Base-by-base conservation (phyloP, 495 filamentous ascomycete species). In the Venustampulla echinocandica region DNA sequence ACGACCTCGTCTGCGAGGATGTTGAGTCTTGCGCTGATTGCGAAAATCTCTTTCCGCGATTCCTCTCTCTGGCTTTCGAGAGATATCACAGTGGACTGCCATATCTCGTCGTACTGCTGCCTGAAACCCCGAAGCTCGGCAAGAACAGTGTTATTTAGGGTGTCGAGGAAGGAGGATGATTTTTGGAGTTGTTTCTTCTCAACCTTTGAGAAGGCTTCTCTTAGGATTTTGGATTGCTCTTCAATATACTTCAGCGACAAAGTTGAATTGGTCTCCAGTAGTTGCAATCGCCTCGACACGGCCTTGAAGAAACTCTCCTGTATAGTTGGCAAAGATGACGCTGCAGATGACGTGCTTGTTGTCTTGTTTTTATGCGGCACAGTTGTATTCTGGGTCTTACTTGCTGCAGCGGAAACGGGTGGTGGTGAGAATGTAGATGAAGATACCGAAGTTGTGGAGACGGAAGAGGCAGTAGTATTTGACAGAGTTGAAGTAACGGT, bases 221-320 rank as follows among this genome's bases (percentile, higher is more conserved):
- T 85, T 2, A 98, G 74, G 43, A 95, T 86, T 34, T 79, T 80
- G 13, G 92, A 97, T 59, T 98, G 92, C 41, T 92, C 85, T 66
- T 96, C 90, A 53, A 98, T 96, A 60, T 97, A 98, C 55, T 94
- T 85, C 2, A 98, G 75, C 0, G 89, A 95, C 21, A 98, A 71
- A 2, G 89, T 92, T 5, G 87, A 87, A 63, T 97, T 96, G 17
- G 86, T 77, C 63, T 98, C 92, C 11, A 98, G 81, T 50, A 84
- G 77, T 55, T 89, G 84, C 4, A 98, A 76, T 30, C 92, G 85
- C 61, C 96, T 95, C 50, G 87, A 85, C 3, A 98, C 81, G 5
- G 87, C 87, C 64, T 97, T 97, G 75, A 95, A 98, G 67, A 98
- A 97, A 6, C 83, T 88, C 62, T 96, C 92, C 65, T 98, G 92